Evolutionary conservation across 2,329 filamentous ascomycete species (phyloP).

Genomic region (Claviceps capensis): DNA sequence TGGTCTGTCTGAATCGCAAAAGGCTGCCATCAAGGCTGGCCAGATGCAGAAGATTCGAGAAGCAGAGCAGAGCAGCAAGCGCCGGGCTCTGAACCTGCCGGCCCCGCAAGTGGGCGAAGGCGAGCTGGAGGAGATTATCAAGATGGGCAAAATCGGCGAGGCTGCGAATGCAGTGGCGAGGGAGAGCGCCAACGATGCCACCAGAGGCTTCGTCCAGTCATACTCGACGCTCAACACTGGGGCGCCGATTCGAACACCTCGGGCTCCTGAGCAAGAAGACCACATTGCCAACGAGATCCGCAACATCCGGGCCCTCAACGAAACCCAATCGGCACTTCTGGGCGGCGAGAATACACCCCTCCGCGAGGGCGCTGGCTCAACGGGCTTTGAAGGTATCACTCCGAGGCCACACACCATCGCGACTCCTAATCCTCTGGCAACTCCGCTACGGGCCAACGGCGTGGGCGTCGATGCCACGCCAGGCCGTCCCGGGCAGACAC

Average conservation of each 20-base stretch:
- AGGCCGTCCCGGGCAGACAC: conserved; percentile 60
- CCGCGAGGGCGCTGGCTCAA: conserved; percentile 66
- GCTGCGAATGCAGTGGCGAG: conserved; percentile 63
- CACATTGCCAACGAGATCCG: conserved; percentile 92
- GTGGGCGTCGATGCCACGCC: conserved; percentile 57
- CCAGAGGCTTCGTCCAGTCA: conserved; percentile 72
- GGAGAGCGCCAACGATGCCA: conserved; percentile 71
- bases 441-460: conserved; percentile 58
- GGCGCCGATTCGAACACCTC: conserved; percentile 83
- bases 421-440: conserved; percentile 94
- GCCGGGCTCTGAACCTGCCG: conserved; percentile 68
- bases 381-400: conserved; percentile 74
- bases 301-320: conserved; percentile 82
- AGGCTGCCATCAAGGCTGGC: conserved; percentile 82
- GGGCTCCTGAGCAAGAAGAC: conserved; percentile 84
- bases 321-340: conserved; percentile 84
- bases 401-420: conserved; percentile 68
- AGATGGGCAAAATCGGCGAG: conserved; percentile 93
- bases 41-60: conserved; percentile 91
- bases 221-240: conserved; percentile 70
- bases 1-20: conserved; percentile 61
- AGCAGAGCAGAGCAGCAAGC: conserved; percentile 92
- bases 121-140: conserved; percentile 94
- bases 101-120: conserved; percentile 83
- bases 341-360: conserved; percentile 90